These are phyloP conservation scores for Porogramme epimiltina DNA, from an alignment of 1,284 basidiomycete species.

Conservation along the genomic window DNA sequence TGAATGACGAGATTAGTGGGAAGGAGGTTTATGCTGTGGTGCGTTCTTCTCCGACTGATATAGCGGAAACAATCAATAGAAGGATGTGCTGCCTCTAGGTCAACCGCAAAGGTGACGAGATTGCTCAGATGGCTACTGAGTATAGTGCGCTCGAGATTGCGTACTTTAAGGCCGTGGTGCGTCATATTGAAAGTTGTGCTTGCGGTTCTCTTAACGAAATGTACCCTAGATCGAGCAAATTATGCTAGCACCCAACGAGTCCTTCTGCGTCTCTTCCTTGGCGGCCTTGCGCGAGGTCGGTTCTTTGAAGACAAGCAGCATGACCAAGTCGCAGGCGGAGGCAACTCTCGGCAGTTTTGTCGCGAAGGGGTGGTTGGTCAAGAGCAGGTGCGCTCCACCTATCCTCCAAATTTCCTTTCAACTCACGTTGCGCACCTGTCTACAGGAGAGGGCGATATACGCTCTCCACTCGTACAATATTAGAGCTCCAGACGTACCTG, in stretches of 20 bases:
- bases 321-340: constrained; percentile 79
- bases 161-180: constrained; percentile 80
- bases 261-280: constrained; percentile 76
- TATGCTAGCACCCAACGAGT: constrained; percentile 74
- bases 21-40: constrained; percentile 68
- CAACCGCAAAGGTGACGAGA: constrained; percentile 74
- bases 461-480: constrained; percentile 71
- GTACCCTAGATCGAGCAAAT: constrained; percentile 93
- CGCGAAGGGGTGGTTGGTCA: constrained; percentile 76
- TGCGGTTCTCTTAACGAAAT: neutral
- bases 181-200: constrained; percentile 26
- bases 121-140: constrained; percentile 82
- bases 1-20: constrained; percentile 66
- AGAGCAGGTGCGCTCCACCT: constrained; percentile 63
- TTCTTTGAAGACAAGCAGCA: constrained; percentile 55
- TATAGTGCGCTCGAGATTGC: constrained; percentile 77
- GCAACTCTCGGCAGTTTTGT: constrained; percentile 77
- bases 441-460: constrained; percentile 67
- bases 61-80: neutral
- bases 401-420: neutral
- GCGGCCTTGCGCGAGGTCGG: constrained; percentile 74
- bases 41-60: constrained; percentile 22
- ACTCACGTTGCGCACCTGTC: no score
- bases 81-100: constrained; percentile 57
- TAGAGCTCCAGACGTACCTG: constrained; percentile 78